Evolutionary conservation across 2,329 filamentous ascomycete species (phyloP).

Genomic region (Talaromyces sp.): DNA sequence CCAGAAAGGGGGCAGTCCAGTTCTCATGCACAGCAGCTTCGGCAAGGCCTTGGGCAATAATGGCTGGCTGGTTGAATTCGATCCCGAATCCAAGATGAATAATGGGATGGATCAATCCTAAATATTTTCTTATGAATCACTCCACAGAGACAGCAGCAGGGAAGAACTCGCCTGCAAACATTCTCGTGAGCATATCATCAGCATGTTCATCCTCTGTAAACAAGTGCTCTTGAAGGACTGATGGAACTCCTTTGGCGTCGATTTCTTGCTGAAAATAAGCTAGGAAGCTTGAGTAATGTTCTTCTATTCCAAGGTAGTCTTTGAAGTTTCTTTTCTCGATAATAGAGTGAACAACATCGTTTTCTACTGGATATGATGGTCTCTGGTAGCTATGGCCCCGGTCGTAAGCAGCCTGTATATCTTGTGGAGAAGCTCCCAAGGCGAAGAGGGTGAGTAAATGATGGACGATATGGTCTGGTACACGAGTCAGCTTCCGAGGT

Average conservation of each 20-base stretch:
- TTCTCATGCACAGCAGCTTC: slow-evolving; percentile 67
- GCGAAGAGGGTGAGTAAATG: slow-evolving; percentile 73
- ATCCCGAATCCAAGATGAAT: slow-evolving; percentile 83
- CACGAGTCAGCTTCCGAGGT: neutral
- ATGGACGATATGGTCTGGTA: slow-evolving; percentile 68
- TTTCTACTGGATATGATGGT: slow-evolving; percentile 44
- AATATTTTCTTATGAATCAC: neutral
- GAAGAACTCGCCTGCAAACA: slow-evolving; percentile 56
- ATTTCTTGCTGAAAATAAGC: slow-evolving; percentile 73
- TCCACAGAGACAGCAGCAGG: neutral
- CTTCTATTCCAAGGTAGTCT: slow-evolving; percentile 58
- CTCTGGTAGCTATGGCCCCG: slow-evolving; percentile 65
- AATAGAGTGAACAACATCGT: slow-evolving; percentile 53
- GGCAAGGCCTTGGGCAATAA: slow-evolving; percentile 75
- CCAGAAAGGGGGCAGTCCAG: slow-evolving; percentile 53
- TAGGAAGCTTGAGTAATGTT: slow-evolving; percentile 69
- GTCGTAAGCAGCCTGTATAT: slow-evolving; percentile 62
- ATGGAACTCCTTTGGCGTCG: slow-evolving; percentile 56
- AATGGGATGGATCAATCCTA: slow-evolving; percentile 70
- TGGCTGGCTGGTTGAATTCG: slow-evolving; percentile 75
- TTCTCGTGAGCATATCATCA: slow-evolving; percentile 63
- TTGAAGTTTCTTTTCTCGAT: slow-evolving; percentile 54
- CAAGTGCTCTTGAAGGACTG: slow-evolving; percentile 61
- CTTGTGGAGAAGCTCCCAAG: slow-evolving; percentile 59
- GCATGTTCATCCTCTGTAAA: slow-evolving; percentile 63